Evolutionary conservation across 768 basidiomycete genomes (phyloP).

Genomic region (Phallus indusiatus): DNA sequence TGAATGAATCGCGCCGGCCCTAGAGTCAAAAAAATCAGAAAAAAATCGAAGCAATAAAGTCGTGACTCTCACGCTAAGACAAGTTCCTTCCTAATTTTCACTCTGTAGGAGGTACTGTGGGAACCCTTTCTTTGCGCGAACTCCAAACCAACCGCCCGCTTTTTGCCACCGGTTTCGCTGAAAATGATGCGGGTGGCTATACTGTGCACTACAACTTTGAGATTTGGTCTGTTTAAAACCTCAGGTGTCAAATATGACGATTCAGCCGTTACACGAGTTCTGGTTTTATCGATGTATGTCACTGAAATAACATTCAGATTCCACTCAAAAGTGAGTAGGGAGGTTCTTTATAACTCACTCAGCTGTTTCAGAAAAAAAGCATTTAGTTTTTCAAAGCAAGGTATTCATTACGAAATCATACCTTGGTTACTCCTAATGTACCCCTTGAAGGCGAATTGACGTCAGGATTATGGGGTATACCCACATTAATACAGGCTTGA

Average conservation of each 20-base stretch:
- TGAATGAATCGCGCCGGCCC: conserved; percentile 27
- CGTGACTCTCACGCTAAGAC: conserved; percentile 11
- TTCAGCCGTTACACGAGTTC: conserved; percentile 9
- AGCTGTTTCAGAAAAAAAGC: neutral
- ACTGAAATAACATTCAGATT: neutral
- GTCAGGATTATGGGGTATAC: conserved; percentile 4
- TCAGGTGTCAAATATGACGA: conserved; percentile 13
- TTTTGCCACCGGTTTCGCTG: neutral
- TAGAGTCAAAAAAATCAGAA: conserved; percentile 6
- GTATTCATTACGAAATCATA: neutral
- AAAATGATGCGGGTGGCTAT: conserved; percentile 13
- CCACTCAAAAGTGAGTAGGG: neutral
- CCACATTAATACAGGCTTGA: conserved; percentile 7
- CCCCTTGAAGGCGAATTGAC: neutral
- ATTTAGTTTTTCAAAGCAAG: neutral
- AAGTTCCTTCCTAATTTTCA: conserved; percentile 9
- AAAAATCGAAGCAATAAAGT: neutral
- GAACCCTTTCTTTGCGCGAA: neutral
- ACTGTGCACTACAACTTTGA: conserved; percentile 8
- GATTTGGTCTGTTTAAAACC: conserved; percentile 12
- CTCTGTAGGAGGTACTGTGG: conserved; percentile 3
- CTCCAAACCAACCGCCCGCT: conserved; percentile 12
- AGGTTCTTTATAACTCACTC: neutral
- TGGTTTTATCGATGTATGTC: conserved; percentile 9
- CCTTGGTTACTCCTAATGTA: conserved; percentile 10